phyloP scores from a whole-genome alignment of 1,284 basidiomycete species.

The Ustilago cynodontis region DNA sequence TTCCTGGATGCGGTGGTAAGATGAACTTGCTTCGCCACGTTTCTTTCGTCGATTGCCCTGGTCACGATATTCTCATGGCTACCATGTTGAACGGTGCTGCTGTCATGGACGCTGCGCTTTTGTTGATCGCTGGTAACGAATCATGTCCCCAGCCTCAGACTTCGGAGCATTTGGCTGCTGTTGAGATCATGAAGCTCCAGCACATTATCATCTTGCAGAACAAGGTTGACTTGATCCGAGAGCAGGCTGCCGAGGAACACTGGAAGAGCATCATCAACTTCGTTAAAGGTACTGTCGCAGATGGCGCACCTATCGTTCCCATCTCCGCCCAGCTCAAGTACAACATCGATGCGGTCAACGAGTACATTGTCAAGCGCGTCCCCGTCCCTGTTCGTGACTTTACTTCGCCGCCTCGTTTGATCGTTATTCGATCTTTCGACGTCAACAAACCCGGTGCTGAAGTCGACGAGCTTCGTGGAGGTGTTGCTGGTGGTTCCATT shows the following conservation, averaged over 20 bases:
- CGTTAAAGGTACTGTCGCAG: conserved; percentile 83
- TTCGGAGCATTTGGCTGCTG: conserved; percentile 95
- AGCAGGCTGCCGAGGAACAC: conserved; percentile 68
- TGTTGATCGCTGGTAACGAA: conserved; percentile 96
- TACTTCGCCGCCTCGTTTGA: conserved; percentile 87
- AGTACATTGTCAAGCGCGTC: conserved; percentile 97
- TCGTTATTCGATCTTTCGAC: conserved; percentile 99
- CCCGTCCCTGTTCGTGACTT: conserved; percentile 95
- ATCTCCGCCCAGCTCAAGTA: conserved; percentile 98
- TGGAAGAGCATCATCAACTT: conserved; percentile 68
- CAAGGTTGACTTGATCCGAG: conserved; percentile 70
- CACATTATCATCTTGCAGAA: conserved; percentile 95
- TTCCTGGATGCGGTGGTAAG: conserved; percentile 86
- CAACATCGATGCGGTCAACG: conserved; percentile 99
- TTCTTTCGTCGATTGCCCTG: conserved; percentile 86
- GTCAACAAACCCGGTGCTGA: conserved; percentile 99
- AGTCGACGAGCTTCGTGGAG: conserved; percentile 96
- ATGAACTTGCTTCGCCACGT: conserved; percentile 86
- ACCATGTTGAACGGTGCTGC: conserved; percentile 99
- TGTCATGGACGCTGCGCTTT: conserved; percentile 96
- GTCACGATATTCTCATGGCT: conserved; percentile 84
- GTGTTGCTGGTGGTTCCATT: conserved; percentile 97
- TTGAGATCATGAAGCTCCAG: conserved; percentile 99
- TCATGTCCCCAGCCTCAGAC: conserved; percentile 99
- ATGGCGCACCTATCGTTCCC: conserved; percentile 95